Conservation (phyloP, 148 eudicot species). For the Cornus kousa region DNA sequence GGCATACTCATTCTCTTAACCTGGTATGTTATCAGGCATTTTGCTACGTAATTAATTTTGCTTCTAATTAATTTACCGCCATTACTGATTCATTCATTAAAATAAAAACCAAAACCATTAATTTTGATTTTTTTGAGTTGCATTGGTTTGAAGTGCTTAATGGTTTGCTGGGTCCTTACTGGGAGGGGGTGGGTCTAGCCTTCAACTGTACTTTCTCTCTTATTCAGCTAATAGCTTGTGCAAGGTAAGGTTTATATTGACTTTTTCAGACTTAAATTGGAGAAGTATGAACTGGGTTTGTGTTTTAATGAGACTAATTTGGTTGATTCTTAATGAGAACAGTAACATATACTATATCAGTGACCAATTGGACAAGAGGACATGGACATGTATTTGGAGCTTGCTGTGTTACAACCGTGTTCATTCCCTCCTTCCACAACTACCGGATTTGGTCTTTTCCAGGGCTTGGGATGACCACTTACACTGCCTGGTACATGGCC, state of each 20-base stretch:
- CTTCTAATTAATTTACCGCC: background rate
- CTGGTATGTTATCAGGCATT: conserved; percentile 81
- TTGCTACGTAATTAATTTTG: conserved; percentile 59
- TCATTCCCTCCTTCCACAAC: conserved; percentile 86
- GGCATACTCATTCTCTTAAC: conserved; percentile 84
- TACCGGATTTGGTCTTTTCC: conserved; percentile 94
- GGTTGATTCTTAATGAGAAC: too few relatives aligned
- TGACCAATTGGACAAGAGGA: too few relatives aligned
- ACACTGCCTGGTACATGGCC: conserved; percentile 94
- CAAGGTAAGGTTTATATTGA: conserved; percentile 51
- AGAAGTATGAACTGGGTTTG: background rate
- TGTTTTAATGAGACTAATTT: too few relatives aligned
- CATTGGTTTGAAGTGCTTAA: too few relatives aligned
- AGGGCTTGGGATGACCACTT: conserved; percentile 97
- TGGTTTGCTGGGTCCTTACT: conserved; percentile 87
- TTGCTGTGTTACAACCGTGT: conserved; percentile 89
- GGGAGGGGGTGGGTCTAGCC: conserved; percentile 80
- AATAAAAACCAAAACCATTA: conserved; percentile 11
- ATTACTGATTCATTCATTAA: background rate
- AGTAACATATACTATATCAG: too few relatives aligned
- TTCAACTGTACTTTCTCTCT: conserved; percentile 78
- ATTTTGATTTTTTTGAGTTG: too few relatives aligned
- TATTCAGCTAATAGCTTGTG: conserved; percentile 86
- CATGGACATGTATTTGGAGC: conserved; percentile 99
- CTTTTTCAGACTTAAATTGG: background rate